phyloP scores from a whole-genome alignment of 192 early-diverging fungal species.

The Coemansia sp. region DNA sequence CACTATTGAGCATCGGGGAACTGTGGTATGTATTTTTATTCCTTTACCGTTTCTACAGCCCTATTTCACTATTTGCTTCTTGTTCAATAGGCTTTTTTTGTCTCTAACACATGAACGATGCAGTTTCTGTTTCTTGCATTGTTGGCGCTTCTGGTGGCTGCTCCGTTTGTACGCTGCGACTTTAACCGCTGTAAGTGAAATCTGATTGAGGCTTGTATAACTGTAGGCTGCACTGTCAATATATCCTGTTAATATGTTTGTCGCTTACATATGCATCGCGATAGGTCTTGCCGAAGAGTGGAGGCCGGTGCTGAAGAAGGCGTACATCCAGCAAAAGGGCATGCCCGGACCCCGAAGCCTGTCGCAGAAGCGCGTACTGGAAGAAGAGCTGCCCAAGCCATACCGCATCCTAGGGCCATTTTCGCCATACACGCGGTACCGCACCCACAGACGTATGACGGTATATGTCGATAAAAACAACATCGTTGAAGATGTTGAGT shows the following conservation, averaged over 20 bases:
- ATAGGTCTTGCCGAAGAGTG: slow-evolving; percentile 44
- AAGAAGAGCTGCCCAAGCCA: slow-evolving; percentile 50
- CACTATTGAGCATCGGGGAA: background rate
- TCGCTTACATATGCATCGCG: background rate
- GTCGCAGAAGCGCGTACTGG: slow-evolving; percentile 38
- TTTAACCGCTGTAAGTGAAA: slow-evolving; percentile 34
- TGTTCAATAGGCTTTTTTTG: background rate
- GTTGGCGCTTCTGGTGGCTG: slow-evolving; percentile 10
- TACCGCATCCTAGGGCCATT: slow-evolving; percentile 43
- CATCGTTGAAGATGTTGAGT: slow-evolving; percentile 45
- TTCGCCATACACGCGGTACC: slow-evolving; percentile 35
- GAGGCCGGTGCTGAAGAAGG: slow-evolving; percentile 47
- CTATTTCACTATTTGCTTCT: background rate
- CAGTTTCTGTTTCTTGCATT: background rate
- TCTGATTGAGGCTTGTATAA: background rate
- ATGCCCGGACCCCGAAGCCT: slow-evolving; percentile 36
- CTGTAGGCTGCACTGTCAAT: background rate
- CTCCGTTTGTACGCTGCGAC: slow-evolving; percentile 10
- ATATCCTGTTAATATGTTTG: background rate
- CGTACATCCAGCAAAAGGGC: slow-evolving; percentile 41
- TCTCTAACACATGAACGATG: background rate
- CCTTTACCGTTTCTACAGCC: no score
- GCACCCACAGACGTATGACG: slow-evolving; percentile 35
- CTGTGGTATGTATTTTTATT: no score
- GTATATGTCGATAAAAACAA: slow-evolving; percentile 39